Percentiles rank a stretch among this genome's conserved stretches.
Conservation (phyloP, 306 rosid species). For the Fragaria ananassa region DNA sequence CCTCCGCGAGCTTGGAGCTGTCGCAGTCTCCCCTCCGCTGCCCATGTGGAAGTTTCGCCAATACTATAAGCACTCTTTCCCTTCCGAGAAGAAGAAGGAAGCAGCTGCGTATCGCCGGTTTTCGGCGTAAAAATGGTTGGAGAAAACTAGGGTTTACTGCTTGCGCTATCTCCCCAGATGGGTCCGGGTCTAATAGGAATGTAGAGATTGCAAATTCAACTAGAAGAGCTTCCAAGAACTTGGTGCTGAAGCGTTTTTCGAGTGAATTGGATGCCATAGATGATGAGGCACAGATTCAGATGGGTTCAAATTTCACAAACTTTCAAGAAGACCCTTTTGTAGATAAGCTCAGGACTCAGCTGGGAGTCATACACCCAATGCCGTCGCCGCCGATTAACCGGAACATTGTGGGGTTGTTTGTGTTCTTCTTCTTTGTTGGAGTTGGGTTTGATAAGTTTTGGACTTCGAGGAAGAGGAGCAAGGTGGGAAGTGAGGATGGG, state of each 20-base stretch:
- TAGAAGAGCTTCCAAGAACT: constrained; percentile 37
- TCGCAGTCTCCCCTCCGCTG: constrained; percentile 39
- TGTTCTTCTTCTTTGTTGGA: constrained; percentile 90
- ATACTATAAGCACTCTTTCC: not conserved
- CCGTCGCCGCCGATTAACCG: constrained; percentile 90
- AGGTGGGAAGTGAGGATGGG: constrained; percentile 32
- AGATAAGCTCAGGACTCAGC: constrained; percentile 81
- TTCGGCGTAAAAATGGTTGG: constrained; percentile 31
- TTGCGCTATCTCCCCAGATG: constrained; percentile 43
- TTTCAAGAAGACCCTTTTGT: constrained; percentile 89
- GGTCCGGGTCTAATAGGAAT: constrained; percentile 27
- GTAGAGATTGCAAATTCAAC: constrained; percentile 39
- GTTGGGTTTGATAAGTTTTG: constrained; percentile 82
- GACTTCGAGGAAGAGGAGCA: constrained; percentile 60
- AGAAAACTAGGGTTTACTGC: constrained; percentile 38
- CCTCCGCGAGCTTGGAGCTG: constrained; percentile 45
- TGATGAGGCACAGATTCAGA: constrained; percentile 41
- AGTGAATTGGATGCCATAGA: constrained; percentile 37
- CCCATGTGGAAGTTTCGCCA: constrained; percentile 38
- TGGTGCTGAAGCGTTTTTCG: constrained; percentile 49
- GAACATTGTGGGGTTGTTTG: constrained; percentile 67
- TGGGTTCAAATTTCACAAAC: constrained; percentile 56
- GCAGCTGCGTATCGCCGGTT: constrained; percentile 29
- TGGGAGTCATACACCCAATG: constrained; percentile 94
- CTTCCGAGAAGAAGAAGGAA: constrained; percentile 28